Evolutionary conservation across 2,329 filamentous ascomycete genomes (phyloP).

Genomic region (Neofusicoccum cordaticola): DNA sequence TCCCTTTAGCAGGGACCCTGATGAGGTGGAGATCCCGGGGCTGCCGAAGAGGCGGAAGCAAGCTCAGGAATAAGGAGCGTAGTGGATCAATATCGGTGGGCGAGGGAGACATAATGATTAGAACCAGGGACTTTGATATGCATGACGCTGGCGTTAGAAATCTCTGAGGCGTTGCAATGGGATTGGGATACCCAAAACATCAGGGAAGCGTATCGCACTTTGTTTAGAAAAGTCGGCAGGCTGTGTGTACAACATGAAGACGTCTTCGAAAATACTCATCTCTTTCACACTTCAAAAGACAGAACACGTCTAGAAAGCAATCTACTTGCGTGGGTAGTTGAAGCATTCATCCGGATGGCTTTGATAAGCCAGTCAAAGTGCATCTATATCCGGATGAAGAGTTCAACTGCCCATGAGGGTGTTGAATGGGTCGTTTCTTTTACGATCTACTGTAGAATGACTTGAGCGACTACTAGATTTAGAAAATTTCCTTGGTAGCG

Average conservation of each 20-base stretch:
- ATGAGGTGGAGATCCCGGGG: conserved; percentile 27
- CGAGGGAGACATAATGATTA: neutral
- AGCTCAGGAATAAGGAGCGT: conserved; percentile 23
- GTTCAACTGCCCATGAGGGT: neutral
- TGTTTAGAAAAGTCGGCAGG: neutral
- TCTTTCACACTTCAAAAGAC: too few relatives aligned
- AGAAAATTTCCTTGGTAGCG: too few relatives aligned
- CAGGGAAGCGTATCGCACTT: neutral
- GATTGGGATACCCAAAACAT: neutral
- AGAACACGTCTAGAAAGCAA: too few relatives aligned
- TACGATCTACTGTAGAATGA: too few relatives aligned
- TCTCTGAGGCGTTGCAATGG: neutral
- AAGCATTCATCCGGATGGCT: neutral
- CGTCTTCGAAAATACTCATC: too few relatives aligned
- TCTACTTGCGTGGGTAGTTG: neutral
- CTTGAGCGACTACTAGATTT: too few relatives aligned
- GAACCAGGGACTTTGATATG: neutral
- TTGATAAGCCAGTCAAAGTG: too few relatives aligned
- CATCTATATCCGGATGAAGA: neutral
- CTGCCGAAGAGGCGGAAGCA: conserved; percentile 21
- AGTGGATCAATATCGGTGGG: conserved; percentile 16
- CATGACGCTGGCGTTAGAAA: neutral
- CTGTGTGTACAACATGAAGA: neutral
- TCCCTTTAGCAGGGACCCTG: conserved; percentile 40
- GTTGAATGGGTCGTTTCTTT: too few relatives aligned